phyloP scores from a whole-genome alignment of 176 grass and related monocot genomes.

The Eragrostis nindensis region DNA sequence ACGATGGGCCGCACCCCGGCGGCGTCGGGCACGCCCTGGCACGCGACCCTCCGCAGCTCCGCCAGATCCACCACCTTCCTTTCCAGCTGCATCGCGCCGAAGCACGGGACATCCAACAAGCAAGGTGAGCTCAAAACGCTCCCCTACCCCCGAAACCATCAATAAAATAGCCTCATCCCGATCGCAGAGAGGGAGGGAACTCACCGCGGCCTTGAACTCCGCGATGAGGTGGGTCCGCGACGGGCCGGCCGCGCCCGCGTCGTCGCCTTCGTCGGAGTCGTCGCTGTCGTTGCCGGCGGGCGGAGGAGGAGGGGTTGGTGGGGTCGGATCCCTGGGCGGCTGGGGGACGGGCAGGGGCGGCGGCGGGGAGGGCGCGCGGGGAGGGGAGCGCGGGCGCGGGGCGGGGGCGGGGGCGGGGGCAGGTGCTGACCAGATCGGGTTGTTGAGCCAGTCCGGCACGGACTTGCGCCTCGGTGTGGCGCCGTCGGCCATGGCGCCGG shows the following conservation, averaged over 20 bases:
- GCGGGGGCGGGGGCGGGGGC: not conserved
- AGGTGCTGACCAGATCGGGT: slow-evolving; percentile 80
- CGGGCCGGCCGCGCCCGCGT: slow-evolving; percentile 34
- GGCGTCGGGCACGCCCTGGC: slow-evolving; percentile 77
- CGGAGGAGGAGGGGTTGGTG: slow-evolving; percentile 24
- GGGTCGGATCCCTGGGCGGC: slow-evolving; percentile 39
- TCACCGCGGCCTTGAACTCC: slow-evolving; percentile 75
- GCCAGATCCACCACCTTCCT: slow-evolving; percentile 91
- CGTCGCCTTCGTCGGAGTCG: not conserved
- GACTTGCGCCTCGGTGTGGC: slow-evolving; percentile 48
- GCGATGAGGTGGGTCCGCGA: slow-evolving; percentile 59
- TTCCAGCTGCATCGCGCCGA: slow-evolving; percentile 47
- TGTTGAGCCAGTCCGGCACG: slow-evolving; percentile 95
- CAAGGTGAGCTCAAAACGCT: not conserved
- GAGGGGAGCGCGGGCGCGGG: slow-evolving; percentile 22
- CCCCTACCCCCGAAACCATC: not conserved
- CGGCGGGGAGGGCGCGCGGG: slow-evolving; percentile 40
- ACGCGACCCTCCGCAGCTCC: slow-evolving; percentile 78
- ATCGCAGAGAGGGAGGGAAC: slow-evolving; percentile 13
- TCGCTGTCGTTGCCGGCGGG: slow-evolving; percentile 28
- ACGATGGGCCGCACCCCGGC: slow-evolving; percentile 59
- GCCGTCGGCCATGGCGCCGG: slow-evolving; percentile 59
- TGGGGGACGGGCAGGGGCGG: slow-evolving; percentile 45
- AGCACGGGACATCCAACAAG: slow-evolving; percentile 26
- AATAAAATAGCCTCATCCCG: not conserved